Percentiles rank a stretch among this genome's conserved stretches.
Conservation (phyloP, 306 rosid species). For the Castanea crenata region DNA sequence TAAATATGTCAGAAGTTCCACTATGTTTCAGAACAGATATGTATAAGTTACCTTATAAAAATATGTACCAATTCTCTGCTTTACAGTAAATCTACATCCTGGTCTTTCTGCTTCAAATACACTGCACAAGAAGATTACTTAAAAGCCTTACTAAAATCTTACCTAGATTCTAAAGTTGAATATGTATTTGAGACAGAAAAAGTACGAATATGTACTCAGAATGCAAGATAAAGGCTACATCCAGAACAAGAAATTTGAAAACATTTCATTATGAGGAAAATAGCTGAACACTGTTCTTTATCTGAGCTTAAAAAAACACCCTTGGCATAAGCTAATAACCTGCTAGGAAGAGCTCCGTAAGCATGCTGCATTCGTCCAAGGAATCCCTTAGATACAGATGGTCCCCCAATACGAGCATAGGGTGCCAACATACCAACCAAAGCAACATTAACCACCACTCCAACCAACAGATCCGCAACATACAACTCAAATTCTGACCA, state of each 20-base stretch:
- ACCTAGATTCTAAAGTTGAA: neutral
- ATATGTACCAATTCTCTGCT: slow-evolving; percentile 73
- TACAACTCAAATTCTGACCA: slow-evolving; percentile 93
- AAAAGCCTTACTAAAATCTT: neutral
- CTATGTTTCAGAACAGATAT: neutral
- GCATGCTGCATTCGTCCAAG: slow-evolving; percentile 74
- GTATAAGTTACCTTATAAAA: slow-evolving; percentile 66
- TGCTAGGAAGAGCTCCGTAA: slow-evolving; percentile 85
- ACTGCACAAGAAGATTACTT: slow-evolving; percentile 45
- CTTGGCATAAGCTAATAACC: slow-evolving; percentile 33
- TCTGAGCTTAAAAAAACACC: neutral
- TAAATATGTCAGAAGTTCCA: neutral
- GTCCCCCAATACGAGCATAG: slow-evolving; percentile 79
- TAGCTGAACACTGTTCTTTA: neutral
- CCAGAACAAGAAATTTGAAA: neutral
- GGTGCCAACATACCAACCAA: slow-evolving; percentile 90
- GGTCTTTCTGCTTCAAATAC: slow-evolving; percentile 95
- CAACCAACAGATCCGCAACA: slow-evolving; percentile 89
- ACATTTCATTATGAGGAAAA: neutral
- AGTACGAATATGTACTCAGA: neutral
- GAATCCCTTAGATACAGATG: slow-evolving; percentile 63
- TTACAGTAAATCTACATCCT: slow-evolving; percentile 62
- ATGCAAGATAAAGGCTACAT: neutral
- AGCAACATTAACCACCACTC: slow-evolving; percentile 81
- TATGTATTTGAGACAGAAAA: neutral